These are phyloP conservation scores for Agaricus subrufescens DNA, from an alignment of 768 basidiomycete genomes.

Conservation along the genomic window DNA sequence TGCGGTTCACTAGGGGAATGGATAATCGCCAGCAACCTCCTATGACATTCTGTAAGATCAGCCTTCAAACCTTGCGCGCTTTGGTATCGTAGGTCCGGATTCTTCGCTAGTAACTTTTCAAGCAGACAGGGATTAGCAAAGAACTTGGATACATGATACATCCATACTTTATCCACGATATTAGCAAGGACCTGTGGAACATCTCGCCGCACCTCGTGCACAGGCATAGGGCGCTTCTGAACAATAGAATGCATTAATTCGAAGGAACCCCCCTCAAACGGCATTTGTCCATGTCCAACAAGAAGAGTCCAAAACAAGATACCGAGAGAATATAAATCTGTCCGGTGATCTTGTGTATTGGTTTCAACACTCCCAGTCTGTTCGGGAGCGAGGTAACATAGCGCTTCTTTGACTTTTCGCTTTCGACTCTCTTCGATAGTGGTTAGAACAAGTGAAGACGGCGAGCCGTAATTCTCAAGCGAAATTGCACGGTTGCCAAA, in stretches of 20 bases:
- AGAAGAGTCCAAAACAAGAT: conserved; percentile 72
- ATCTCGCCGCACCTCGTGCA: conserved; percentile 70
- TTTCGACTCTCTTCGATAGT: conserved; percentile 59
- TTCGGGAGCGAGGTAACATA: conserved; percentile 73
- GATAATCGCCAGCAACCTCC: conserved; percentile 54
- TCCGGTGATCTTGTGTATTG: conserved; percentile 66
- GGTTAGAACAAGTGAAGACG: conserved; percentile 61
- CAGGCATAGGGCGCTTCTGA: conserved; percentile 69
- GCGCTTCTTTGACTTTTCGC: conserved; percentile 67
- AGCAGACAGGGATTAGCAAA: conserved; percentile 7
- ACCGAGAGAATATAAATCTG: conserved; percentile 71
- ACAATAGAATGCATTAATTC: conserved; percentile 70
- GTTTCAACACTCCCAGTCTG: conserved; percentile 74
- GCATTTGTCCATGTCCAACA: conserved; percentile 64
- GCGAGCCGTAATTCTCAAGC: conserved; percentile 66
- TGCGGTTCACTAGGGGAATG: conserved; percentile 53
- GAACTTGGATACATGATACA: background rate
- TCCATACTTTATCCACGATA: conserved; percentile 61
- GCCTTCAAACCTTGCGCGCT: conserved; percentile 65
- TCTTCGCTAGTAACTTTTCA: conserved; percentile 58
- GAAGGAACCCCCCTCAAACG: conserved; percentile 54
- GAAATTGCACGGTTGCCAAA: conserved; percentile 74
- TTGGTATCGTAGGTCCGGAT: conserved; percentile 65
- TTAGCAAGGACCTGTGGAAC: conserved; percentile 66
- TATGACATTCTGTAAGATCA: conserved; percentile 67